Conservation (phyloP, 306 rosid species). For the Inga leiocalycina region DNA sequence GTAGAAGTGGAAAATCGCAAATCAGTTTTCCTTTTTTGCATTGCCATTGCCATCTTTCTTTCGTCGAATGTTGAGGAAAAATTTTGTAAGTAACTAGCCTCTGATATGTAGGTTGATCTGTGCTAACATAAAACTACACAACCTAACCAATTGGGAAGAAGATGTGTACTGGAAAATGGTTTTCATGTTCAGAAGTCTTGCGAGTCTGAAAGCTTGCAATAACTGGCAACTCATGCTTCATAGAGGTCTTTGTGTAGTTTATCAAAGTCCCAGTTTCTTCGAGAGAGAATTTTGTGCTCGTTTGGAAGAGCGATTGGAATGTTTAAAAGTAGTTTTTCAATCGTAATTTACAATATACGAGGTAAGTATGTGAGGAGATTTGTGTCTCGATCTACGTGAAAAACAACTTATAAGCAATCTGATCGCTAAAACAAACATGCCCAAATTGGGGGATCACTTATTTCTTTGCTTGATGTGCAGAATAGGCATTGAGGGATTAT, state of each 20-base stretch:
- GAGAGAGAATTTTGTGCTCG: background rate
- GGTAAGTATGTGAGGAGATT: background rate
- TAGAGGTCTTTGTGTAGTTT: background rate
- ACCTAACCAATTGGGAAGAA: constrained; percentile 16
- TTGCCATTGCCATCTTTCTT: constrained; percentile 33
- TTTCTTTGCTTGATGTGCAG: background rate
- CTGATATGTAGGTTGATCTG: background rate
- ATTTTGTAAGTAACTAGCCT: constrained; percentile 17
- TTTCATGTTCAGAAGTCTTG: background rate
- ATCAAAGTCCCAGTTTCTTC: background rate
- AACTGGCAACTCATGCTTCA: background rate
- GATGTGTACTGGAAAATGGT: background rate
- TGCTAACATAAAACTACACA: constrained; percentile 26
- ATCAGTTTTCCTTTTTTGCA: constrained; percentile 51
- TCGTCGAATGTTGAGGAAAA: constrained; percentile 38
- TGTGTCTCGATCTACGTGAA: too few species aligned
- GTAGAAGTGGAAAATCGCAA: constrained; percentile 57
- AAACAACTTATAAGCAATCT: too few species aligned
- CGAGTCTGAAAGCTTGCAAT: background rate
- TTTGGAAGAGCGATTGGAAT: too few species aligned
- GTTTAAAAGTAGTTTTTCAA: too few species aligned
- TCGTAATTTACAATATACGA: too few species aligned
- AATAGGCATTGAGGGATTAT: background rate
- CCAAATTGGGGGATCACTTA: background rate
- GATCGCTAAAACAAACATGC: too few species aligned